phyloP scores from a whole-genome alignment of 345 rosid genomes.

The Moricandia arvensis region DNA sequence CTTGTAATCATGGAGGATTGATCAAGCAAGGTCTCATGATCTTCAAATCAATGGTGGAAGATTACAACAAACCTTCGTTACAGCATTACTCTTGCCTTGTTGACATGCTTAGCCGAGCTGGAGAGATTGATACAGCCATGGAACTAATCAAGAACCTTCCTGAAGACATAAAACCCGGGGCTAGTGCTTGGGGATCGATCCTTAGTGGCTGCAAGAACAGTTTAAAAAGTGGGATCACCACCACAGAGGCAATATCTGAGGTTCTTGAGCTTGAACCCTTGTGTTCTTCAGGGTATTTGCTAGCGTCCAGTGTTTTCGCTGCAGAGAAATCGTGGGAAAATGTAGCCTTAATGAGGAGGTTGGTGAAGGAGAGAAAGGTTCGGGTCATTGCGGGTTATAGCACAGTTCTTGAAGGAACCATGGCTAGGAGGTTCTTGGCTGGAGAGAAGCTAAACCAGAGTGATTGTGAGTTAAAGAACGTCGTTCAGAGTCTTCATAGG shows the following conservation, averaged over 20 bases:
- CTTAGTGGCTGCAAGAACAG: slow-evolving; percentile 59
- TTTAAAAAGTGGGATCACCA: slow-evolving; percentile 36
- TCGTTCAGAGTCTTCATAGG: slow-evolving; percentile 39
- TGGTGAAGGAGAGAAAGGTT: slow-evolving; percentile 53
- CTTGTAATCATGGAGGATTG: slow-evolving; percentile 76
- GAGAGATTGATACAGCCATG: slow-evolving; percentile 49
- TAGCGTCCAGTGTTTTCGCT: slow-evolving; percentile 57
- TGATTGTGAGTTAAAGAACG: not conserved
- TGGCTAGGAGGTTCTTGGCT: slow-evolving; percentile 18
- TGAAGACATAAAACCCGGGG: slow-evolving; percentile 36
- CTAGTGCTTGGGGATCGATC: slow-evolving; percentile 68
- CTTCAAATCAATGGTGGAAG: slow-evolving; percentile 56
- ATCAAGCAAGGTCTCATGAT: slow-evolving; percentile 55
- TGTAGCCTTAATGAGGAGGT: slow-evolving; percentile 50
- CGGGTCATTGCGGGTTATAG: slow-evolving; percentile 57
- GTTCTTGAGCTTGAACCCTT: slow-evolving; percentile 60
- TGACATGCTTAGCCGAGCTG: slow-evolving; percentile 74
- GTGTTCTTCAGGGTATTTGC: slow-evolving; percentile 57
- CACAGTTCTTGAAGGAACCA: slow-evolving; percentile 43
- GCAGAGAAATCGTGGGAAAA: slow-evolving; percentile 51
- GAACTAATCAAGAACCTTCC: slow-evolving; percentile 56
- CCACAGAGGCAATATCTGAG: slow-evolving; percentile 40
- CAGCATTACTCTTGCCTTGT: slow-evolving; percentile 69
- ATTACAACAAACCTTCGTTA: slow-evolving; percentile 34
- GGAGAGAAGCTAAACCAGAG: not conserved